Conservation (phyloP, 2,329 filamentous ascomycete genomes). For the Seiridium cupressi region DNA sequence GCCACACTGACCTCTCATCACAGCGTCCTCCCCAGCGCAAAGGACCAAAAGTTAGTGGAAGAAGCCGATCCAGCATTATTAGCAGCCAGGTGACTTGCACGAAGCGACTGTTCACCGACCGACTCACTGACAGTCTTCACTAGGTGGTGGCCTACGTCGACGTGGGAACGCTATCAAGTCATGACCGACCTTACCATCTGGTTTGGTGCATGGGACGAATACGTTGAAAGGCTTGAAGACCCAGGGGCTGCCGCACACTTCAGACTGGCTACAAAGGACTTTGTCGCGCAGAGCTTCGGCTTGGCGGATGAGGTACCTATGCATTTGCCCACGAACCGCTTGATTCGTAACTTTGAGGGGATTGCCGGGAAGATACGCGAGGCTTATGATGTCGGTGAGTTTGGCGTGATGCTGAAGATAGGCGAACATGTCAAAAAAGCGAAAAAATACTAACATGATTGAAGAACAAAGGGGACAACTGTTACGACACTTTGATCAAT, state of each 20-base stretch:
- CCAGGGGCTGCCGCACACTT: constrained; percentile 16
- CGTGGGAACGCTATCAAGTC: constrained; percentile 15
- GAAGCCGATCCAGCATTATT: constrained; percentile 20
- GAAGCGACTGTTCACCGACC: too few species aligned
- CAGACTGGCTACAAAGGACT: constrained; percentile 18
- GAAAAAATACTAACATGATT: too few species aligned
- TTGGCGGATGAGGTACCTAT: neutral
- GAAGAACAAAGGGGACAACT: constrained; percentile 19
- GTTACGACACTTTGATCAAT: constrained; percentile 19
- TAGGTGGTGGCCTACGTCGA: constrained; percentile 24
- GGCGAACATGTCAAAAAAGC: too few species aligned
- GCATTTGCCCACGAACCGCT: constrained; percentile 9
- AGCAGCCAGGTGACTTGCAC: constrained; percentile 16
- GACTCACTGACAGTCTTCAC: neutral
- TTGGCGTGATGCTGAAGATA: neutral
- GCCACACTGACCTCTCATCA: neutral
- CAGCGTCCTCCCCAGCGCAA: constrained; percentile 1
- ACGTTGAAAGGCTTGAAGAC: constrained; percentile 16
- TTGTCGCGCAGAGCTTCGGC: constrained; percentile 11
- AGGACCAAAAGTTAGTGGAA: constrained; percentile 12
- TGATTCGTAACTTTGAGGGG: constrained; percentile 16
- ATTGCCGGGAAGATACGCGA: constrained; percentile 16
- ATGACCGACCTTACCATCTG: constrained; percentile 22
- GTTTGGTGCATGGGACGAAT: constrained; percentile 25
- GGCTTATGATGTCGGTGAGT: constrained; percentile 18